Conservation (phyloP, 768 basidiomycete genomes). For the Amanita inopinata region DNA sequence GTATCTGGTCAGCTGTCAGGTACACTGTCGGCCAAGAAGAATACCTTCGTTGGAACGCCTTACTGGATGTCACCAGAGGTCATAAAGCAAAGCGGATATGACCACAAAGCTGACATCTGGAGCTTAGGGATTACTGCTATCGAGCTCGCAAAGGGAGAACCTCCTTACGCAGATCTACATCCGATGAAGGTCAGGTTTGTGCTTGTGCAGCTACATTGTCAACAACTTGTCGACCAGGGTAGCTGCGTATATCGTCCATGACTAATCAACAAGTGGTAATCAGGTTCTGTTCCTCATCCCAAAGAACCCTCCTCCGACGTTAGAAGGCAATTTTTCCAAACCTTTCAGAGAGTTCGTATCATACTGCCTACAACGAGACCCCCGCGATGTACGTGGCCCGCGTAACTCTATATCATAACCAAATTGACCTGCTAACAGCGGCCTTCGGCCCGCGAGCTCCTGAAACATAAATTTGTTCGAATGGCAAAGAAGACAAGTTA, state of each 20-base stretch:
- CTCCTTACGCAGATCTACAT: conserved; percentile 95
- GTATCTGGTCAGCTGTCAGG: conserved; percentile 96
- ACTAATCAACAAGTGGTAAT: neutral
- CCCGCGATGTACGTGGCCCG: conserved; percentile 58
- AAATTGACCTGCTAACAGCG: conserved; percentile 46
- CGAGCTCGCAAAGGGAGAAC: conserved; percentile 95
- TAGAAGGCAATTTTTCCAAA: conserved; percentile 88
- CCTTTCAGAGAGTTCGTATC: conserved; percentile 92
- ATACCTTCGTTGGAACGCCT: conserved; percentile 95
- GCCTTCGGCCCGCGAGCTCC: conserved; percentile 86
- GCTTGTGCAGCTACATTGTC: neutral
- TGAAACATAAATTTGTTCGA: conserved; percentile 93
- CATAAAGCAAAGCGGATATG: conserved; percentile 99
- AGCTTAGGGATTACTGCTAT: conserved; percentile 95
- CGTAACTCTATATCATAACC: conserved; percentile 13
- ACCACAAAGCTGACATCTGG: conserved; percentile 99
- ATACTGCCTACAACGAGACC: conserved; percentile 89
- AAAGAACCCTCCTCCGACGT: conserved; percentile 87
- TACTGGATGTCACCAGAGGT: conserved; percentile 99
- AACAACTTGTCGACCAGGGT: neutral
- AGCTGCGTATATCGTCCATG: neutral
- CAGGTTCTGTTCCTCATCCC: conserved; percentile 97
- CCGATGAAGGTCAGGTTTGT: conserved; percentile 82
- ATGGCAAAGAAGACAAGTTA: conserved; percentile 94
- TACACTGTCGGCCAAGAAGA: conserved; percentile 89